Evolutionary conservation across 805 yeast species (phyloP), one percentile per base, ranked within the genome.

Genomic region (Candida adriatica): DNA sequence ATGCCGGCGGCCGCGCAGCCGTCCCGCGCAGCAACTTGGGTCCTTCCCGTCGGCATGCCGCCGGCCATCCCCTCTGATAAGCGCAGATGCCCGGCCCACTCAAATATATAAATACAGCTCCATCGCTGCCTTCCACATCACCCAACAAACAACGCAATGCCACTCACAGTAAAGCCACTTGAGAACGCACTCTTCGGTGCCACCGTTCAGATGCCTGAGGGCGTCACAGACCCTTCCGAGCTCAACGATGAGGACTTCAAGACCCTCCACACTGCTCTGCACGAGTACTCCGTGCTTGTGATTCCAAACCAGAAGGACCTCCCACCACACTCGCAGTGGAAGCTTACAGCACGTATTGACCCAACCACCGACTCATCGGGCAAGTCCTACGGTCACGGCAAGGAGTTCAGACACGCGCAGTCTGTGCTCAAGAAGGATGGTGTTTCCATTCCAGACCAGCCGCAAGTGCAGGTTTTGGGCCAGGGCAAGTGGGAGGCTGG

Each of bases 401-500:
- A 83, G 53, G 80, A 82, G 38, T 74, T 76, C 55, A 72, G 79
- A 41, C 77, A 79, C 40, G 59, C 64, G 32, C 64, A 72, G 38
- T 71, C 88, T 2, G 84, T 86, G 16, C 68, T 86, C 41, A 75
- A 75, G 41, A 81, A 79, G 50, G 95, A 86, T 51, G 94, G 94
- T 26, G 70, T 71, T 36, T 70, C 87, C 6, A 83, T 85, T 27
- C 88, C 90, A 27, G 56, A 65, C 31, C 87, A 83, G 53, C 95
- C 95, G 3, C 95, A 86, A 55, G 95, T 86, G 14, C 94, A 85
- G 61, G 82, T 85, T 51, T 72, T 86, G 33, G 95, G 95, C 25
- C 88, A 86, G 50, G 94, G 94, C 10, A 51, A 57, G 3, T 79
- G 79, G 62, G 29, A 25, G 8, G 73, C 75, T 19, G 84, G 80